Base-by-base conservation (phyloP, 306 rosid genomes). In the Pterocarpus santalinus region DNA sequence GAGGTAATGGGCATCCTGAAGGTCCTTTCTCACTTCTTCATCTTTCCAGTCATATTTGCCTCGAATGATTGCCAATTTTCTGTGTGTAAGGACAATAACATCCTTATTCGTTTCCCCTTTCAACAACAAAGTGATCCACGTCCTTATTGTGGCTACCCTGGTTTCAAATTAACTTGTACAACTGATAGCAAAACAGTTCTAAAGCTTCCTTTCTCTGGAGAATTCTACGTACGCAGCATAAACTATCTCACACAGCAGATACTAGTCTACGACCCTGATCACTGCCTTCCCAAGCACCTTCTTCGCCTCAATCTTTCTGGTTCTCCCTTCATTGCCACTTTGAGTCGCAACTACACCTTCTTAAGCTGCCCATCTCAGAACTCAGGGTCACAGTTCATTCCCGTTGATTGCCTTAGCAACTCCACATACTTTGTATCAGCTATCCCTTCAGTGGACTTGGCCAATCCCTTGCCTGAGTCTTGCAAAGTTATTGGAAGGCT, bases 31-130 rank as follows among this genome's bases (percentile, higher is more conserved):
- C 76, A 43, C 51, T 83, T 84, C 87, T 63, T 89, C 82, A 55
- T 86, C 74, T 47, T 80, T 72, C 86, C 94, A 70, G 65, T 73
- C 81, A 56, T 64, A 63, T 47, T 34, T 38, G 78, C 88, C 43
- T 39, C 83, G 12, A 60, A 68, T 15, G 63, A 85, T 46, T 94
- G 97, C 85, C 85, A 36, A 14, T 13, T 71, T 33, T 73, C 87
- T 63, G 22, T 16, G 35, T 90, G 98, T 17, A 72, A 88, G 28
- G 57, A 70, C 81, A 0, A 16, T 46, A 52, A 65, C 51, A 16
- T 83, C 17, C 65, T 75, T 4, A 67, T 92, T 73, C 90, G 91
- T 51, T 94, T 91, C 83, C 98, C 98, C n/a, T 94, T 94, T 79
- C 85, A 66, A 67, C 63, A 88, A 36, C 62, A 69, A 70, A 55